phyloP scores from a whole-genome alignment of 805 yeast species.

The Lachancea lanzarotensis region DNA sequence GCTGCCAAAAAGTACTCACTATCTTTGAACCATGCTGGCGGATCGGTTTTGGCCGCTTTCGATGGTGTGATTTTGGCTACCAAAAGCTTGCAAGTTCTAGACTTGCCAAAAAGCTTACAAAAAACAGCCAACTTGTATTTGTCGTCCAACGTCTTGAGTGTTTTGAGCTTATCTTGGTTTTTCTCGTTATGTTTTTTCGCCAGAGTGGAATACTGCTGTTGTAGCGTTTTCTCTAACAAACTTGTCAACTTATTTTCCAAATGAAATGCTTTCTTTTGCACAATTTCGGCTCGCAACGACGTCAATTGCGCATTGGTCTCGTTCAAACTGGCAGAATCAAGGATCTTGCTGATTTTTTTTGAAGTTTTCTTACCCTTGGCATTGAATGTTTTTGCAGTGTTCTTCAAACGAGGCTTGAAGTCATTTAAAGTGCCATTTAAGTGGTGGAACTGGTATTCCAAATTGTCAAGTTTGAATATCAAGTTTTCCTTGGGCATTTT shows the following conservation, averaged over 20 bases:
- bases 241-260: constrained; percentile 18
- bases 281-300: constrained; percentile 19
- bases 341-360: constrained; percentile 20
- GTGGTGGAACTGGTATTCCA: constrained; percentile 31
- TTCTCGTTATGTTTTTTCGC: constrained; percentile 9
- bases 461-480: constrained; percentile 29
- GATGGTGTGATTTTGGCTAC: constrained; percentile 16
- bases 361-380: constrained; percentile 30
- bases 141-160: constrained; percentile 11
- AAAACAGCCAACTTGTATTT: constrained; percentile 17
- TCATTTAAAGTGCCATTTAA: constrained; percentile 22
- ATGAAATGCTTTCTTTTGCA: constrained; percentile 26
- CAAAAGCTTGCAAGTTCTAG: constrained; percentile 24
- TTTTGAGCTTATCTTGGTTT: constrained; percentile 7
- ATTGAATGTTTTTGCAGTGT: constrained; percentile 26
- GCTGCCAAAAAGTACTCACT: constrained; percentile 25
- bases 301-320: constrained; percentile 15
- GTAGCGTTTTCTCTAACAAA: constrained; percentile 10
- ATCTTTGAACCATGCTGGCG: constrained; percentile 23
- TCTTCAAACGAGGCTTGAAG: constrained; percentile 29
- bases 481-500: constrained; percentile 32
- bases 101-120: constrained; percentile 18
- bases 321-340: constrained; percentile 12
- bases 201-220: constrained; percentile 5
- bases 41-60: constrained; percentile 10